A percentile compares a stretch with the other conserved stretches of the same genome.
phyloP scores from a whole-genome alignment of 148 eudicot genomes.

The Fagopyrum homotropicum region DNA sequence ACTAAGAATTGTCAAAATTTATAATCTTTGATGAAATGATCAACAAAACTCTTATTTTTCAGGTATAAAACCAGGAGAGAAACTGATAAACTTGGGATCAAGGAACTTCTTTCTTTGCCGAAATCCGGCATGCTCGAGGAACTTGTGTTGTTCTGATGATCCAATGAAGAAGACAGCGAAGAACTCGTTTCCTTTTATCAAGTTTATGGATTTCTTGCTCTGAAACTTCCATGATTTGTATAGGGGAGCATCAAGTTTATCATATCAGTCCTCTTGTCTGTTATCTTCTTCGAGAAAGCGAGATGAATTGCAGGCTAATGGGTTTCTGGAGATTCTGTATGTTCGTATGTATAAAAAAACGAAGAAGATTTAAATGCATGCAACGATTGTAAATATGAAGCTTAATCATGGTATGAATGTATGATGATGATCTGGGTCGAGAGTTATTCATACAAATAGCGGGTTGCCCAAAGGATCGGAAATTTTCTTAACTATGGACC shows the following conservation, averaged over 20 bases:
- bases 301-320: background rate
- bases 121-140: slow-evolving; percentile 14
- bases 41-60: slow-evolving; percentile 9
- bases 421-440: background rate
- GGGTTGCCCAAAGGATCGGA: too few relatives aligned
- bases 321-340: background rate
- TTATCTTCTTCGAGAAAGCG: background rate
- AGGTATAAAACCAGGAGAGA: slow-evolving; percentile 49
- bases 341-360: background rate
- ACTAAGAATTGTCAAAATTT: background rate
- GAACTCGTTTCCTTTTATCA: background rate
- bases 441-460: too few relatives aligned
- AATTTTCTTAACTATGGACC: too few relatives aligned
- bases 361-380: background rate
- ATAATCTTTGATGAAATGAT: background rate
- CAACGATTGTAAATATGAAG: background rate
- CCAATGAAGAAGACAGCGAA: background rate
- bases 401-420: background rate
- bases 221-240: background rate
- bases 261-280: too few relatives aligned
- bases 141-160: background rate
- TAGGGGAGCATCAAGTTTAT: background rate
- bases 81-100: slow-evolving; percentile 46
- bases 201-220: slow-evolving; percentile 13
- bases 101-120: slow-evolving; percentile 53